Conservation (phyloP, 371 early-diverging fungal genomes). For the Lichtheimia hyalospora region DNA sequence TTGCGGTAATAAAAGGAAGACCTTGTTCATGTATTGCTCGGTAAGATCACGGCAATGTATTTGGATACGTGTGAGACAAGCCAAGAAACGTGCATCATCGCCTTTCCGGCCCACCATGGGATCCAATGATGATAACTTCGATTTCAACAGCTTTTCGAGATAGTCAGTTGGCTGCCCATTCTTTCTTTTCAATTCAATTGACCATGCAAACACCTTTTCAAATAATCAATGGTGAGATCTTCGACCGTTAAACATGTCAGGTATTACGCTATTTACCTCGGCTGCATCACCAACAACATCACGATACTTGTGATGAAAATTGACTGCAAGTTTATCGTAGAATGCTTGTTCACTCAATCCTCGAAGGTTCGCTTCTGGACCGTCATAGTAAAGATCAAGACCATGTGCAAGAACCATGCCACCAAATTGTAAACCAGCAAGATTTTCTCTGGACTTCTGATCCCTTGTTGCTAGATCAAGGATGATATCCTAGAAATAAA, state of each 20-base stretch:
- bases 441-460: conserved; percentile 15
- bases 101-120: neutral
- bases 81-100: conserved; percentile 24
- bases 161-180: neutral
- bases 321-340: conserved; percentile 37
- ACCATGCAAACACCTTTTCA: conserved; percentile 10
- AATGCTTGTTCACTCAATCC: conserved; percentile 46
- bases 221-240: too few species aligned
- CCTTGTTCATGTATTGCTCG: conserved; percentile 27
- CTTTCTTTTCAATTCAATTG: conserved; percentile 6
- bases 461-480: neutral
- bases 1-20: conserved; percentile 38
- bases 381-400: conserved; percentile 43
- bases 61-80: conserved; percentile 43
- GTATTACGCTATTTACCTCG: conserved; percentile 34
- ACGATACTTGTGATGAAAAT: conserved; percentile 34
- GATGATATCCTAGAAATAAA: conserved; percentile 34
- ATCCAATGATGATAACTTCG: conserved; percentile 9
- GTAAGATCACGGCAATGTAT: conserved; percentile 41
- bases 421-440: conserved; percentile 53
- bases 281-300: conserved; percentile 50
- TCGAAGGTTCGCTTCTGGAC: conserved; percentile 36
- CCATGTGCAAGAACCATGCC: conserved; percentile 55
- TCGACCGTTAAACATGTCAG: too few species aligned
- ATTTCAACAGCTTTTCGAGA: neutral